Base-by-base conservation (phyloP, 192 early-diverging fungal species). In the Nowakowskiella sp. region DNA sequence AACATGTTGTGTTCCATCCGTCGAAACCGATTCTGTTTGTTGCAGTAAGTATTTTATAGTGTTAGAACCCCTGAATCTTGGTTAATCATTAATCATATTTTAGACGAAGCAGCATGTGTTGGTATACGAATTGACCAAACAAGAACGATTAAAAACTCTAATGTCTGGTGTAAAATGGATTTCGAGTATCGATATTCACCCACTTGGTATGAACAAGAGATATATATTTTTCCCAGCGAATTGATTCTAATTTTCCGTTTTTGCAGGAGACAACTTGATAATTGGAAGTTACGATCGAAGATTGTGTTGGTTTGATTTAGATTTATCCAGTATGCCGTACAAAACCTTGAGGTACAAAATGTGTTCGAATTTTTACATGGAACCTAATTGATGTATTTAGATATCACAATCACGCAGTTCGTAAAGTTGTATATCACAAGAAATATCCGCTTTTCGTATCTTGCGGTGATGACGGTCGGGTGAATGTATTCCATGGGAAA, bases 401-500 rank as follows among this genome's bases (percentile, higher is more conserved):
- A 52, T 91, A 89, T 71, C 96, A 99, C 76, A 60, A 66, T 31
- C 74, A 83, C 67, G 96, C 94, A 31, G 83, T 97, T 44, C 85
- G 94, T 19, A 81, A 88, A 53, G 92, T 94, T 1, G 42, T 76
- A 21, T 99, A 80, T 67, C 92, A 94, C 60, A 77, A 76, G 70
- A 72, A 77, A 42, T 89, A 89, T 65, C 96, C 96, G 34, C 74
- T 99, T 32, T 95, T 99, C 76, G 91, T 90, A 9, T 91, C 89
- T 0, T 82, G 84, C 29, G 83, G 85, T 9, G 94, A 99, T 62
- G 95, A 99, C 56, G 90, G 95, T 27, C 78, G 80, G 23, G 82
- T 96, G 5, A 90, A 95, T 61, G 73, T 99, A 7, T 99, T 97
- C 85, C 91, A 99, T 67, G 91, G 90, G 42, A 97, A 90, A 89